Evolutionary conservation across 78 protist species (phyloP), one percentile per base, ranked within the genome.

Genomic region (Dictyostelium purpureum): DNA sequence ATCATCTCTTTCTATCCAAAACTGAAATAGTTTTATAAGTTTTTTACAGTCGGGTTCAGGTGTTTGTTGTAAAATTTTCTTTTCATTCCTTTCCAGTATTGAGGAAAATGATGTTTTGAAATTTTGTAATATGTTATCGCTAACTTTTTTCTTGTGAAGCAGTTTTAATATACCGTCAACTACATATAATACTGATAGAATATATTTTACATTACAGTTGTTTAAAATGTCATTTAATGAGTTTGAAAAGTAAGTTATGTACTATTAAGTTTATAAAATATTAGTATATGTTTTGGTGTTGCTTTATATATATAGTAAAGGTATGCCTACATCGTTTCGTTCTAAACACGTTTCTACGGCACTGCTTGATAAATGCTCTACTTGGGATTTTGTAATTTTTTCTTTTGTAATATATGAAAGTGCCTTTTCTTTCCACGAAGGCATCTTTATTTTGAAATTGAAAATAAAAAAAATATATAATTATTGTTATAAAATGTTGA

Each of bases 1-100:
- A 67, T 67, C 76, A n/a, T 40, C 38, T 37, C 76, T 40, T n/a
- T 16, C 7, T 67, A 67, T 16, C 76, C 76, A 67, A 67, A 67
- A 37, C 10, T 67, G 31, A n/a, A 37, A 24, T n/a, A 67, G 6
- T 67, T 67, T 67, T 37, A 67, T 19, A 14, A 67, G 21, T 10
- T 67, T 67, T 67, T 18, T 67, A 38, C 76, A 67, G 38, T 38
- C 51, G 19, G 24, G 16, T 67, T 67, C 76, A 0, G 76, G 76
- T 67, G 51, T 38, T 38, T 45, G 10, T 1, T 43, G 52, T n/a
- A 67, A 24, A 3, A 67, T 67, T 24, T 67, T 67, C 51, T 67
- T 67, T 67, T 67, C 76, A 38, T 67, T 67, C 11, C 16, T 33
- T 38, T 37, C 28, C 31, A 67, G n/a, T n/a, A 67, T 40, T 38